Percentiles rank a stretch among this genome's conserved stretches.
These are phyloP conservation scores for Leishmania amazonensis DNA, from an alignment of 208 protist genomes.

Conservation along the genomic window DNA sequence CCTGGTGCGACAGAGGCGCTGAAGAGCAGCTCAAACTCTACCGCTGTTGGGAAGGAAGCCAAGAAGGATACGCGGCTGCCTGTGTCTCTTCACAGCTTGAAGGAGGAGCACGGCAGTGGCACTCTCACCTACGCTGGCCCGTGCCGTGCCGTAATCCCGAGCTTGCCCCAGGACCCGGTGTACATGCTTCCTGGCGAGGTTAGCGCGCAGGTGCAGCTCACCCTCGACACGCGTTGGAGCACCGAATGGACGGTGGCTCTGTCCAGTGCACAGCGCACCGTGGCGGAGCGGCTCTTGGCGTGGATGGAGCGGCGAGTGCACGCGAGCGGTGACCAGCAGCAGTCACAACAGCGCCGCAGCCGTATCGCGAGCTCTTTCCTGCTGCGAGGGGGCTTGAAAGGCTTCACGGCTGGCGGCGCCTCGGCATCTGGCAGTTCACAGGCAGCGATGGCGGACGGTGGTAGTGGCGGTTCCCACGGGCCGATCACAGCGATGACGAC, in stretches of 20 bases:
- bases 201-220: conserved; percentile 32
- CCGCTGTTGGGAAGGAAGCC: not conserved
- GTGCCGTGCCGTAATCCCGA: conserved; percentile 26
- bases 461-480: not conserved
- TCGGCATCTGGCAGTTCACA: not conserved
- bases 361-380: conserved; percentile 25
- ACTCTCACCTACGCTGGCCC: conserved; percentile 25
- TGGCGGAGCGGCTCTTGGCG: conserved; percentile 32
- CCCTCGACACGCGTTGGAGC: conserved; percentile 33
- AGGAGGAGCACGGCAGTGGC: not conserved
- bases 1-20: not conserved
- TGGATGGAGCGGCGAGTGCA: conserved; percentile 17
- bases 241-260: conserved; percentile 32
- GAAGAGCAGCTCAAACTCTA: not conserved
- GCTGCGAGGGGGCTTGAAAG: conserved; percentile 25
- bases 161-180: conserved; percentile 10
- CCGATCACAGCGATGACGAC: not conserved
- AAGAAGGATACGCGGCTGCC: conserved; percentile 3
- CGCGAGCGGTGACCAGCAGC: conserved; percentile 14
- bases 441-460: not conserved
- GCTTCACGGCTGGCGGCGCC: not conserved
- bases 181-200: conserved; percentile 41
- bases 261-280: conserved; percentile 25
- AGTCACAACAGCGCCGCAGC: conserved; percentile 18
- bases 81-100: conserved; percentile 15